Conservation (phyloP, 2,329 filamentous ascomycete genomes). For the Aspergillus fumigatiaffinis region DNA sequence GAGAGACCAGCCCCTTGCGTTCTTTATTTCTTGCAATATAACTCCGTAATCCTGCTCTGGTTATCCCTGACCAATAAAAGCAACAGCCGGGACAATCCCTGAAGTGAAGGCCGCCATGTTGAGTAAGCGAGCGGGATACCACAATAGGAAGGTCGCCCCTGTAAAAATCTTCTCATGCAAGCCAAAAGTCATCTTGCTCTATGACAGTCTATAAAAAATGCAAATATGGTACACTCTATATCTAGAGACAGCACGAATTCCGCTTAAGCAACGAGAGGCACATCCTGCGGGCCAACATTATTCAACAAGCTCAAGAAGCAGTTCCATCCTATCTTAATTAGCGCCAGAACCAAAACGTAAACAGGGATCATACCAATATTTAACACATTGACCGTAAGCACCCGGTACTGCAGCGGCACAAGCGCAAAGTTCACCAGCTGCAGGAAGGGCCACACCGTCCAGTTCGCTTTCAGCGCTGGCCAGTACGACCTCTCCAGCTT, state of each 20-base stretch:
- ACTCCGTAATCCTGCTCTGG: too few species aligned
- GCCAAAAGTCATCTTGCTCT: not conserved
- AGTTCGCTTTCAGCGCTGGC: constrained; percentile 13
- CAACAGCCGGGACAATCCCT: not conserved
- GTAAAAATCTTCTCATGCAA: not conserved
- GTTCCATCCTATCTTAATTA: constrained; percentile 12
- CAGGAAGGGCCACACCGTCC: constrained; percentile 13
- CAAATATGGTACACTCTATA: not conserved
- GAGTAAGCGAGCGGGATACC: not conserved
- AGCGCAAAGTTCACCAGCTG: constrained; percentile 11
- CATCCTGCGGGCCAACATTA: constrained; percentile 1
- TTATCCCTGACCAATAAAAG: not conserved
- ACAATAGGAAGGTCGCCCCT: not conserved
- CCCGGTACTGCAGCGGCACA: constrained; percentile 13
- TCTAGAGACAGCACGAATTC: not conserved
- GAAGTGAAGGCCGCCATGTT: not conserved
- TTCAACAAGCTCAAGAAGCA: constrained; percentile 16
- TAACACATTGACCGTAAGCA: constrained; percentile 13
- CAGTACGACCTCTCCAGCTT: constrained; percentile 12
- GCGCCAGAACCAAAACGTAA: not conserved
- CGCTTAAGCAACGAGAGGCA: not conserved
- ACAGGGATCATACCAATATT: constrained; percentile 11
- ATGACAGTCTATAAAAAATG: not conserved
- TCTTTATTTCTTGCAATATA: not conserved
- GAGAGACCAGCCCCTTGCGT: too few species aligned